Conservation (phyloP, 805 yeast genomes). For the Metschnikowia hibisci region DNA sequence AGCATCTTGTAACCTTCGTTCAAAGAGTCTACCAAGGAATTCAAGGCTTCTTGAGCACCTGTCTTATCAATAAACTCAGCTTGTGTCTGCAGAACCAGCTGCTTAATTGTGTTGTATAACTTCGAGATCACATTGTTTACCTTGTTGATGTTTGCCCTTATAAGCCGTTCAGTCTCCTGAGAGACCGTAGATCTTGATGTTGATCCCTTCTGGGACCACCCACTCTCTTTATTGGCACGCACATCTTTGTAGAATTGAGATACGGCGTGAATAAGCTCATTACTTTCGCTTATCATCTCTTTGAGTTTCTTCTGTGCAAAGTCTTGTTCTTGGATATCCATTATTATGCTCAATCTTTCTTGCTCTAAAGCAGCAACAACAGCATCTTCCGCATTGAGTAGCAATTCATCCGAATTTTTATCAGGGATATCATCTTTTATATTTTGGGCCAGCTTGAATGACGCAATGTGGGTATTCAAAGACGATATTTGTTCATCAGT, state of each 20-base stretch:
- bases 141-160: background rate
- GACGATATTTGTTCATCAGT: constrained; percentile 9
- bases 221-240: background rate
- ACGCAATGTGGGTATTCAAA: constrained; percentile 6
- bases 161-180: background rate
- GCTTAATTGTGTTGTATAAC: constrained; percentile 1
- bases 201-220: background rate
- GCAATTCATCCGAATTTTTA: background rate
- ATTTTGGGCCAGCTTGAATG: constrained; percentile 10
- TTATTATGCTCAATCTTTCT: constrained; percentile 27
- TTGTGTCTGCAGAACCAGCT: constrained; percentile 4
- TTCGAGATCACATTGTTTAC: background rate
- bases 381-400: constrained; percentile 11
- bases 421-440: background rate
- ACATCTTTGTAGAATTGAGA: constrained; percentile 25
- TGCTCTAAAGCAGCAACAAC: constrained; percentile 25
- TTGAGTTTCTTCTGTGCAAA: constrained; percentile 27
- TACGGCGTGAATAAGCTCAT: constrained; percentile 31
- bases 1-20: background rate
- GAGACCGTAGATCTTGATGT: background rate
- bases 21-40: constrained; percentile 1
- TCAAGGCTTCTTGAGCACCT: background rate
- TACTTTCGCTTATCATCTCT: constrained; percentile 32
- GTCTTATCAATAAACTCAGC: background rate
- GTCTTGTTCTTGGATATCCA: constrained; percentile 41